Conservation (phyloP, 2,329 filamentous ascomycete species). For the Ophiostoma angusticollis region DNA sequence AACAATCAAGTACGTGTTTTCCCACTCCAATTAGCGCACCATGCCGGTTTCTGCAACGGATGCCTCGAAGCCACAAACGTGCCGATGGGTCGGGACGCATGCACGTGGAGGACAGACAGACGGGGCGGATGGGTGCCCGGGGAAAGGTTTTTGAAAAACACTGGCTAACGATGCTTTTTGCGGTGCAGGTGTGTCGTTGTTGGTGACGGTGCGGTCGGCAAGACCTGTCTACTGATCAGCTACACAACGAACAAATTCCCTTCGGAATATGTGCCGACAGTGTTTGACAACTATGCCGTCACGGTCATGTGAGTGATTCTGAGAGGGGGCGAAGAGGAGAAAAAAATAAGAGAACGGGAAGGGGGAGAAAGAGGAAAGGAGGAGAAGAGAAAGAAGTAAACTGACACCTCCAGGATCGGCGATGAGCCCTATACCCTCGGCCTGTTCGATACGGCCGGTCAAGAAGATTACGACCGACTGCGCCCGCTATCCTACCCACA, state of each 20-base stretch:
- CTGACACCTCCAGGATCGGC: constrained; percentile 78
- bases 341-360: too few species aligned
- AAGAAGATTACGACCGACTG: constrained; percentile 98
- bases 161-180: constrained; percentile 3
- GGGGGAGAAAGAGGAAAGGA: too few species aligned
- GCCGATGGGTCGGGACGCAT: too few species aligned
- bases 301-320: constrained; percentile 80
- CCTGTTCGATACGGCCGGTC: constrained; percentile 94
- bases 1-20: constrained; percentile 47
- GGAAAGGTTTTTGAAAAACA: too few species aligned
- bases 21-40: constrained; percentile 4
- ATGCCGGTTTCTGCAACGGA: not conserved
- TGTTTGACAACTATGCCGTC: constrained; percentile 99
- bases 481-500: constrained; percentile 95
- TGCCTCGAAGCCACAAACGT: too few species aligned
- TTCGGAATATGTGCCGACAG: constrained; percentile 97
- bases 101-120: too few species aligned
- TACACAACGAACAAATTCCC: constrained; percentile 99
- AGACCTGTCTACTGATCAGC: constrained; percentile 97
- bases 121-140: too few species aligned
- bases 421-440: constrained; percentile 97
- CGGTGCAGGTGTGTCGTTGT: constrained; percentile 82
- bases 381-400: too few species aligned
- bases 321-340: too few species aligned
- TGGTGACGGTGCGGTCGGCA: constrained; percentile 97